These are phyloP conservation scores for Dryas integrifolia DNA, from an alignment of 331 rosid species.

Conservation along the genomic window DNA sequence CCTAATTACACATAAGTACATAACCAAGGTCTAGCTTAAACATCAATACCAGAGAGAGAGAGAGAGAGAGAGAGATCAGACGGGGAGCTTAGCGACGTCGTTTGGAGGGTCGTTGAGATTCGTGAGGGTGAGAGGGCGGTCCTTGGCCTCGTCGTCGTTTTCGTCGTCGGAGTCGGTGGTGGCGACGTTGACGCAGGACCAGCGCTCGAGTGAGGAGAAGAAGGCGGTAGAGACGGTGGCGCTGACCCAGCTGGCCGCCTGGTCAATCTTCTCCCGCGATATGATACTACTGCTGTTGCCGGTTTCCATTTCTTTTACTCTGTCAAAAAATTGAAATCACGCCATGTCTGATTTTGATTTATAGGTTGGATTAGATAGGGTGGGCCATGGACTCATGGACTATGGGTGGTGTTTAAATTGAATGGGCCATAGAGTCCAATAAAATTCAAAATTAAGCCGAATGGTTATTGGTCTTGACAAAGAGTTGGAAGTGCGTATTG, in stretches of 20 bases:
- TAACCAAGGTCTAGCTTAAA: neutral
- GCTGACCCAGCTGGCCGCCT: constrained; percentile 63
- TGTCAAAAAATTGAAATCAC: neutral
- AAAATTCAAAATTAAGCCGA: too few relatives aligned
- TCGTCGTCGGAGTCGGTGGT: constrained; percentile 57
- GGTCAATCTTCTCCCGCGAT: constrained; percentile 63
- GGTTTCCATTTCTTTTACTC: constrained; percentile 44
- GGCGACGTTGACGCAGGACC: constrained; percentile 81
- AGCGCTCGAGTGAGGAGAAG: constrained; percentile 84
- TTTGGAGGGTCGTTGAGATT: constrained; percentile 22
- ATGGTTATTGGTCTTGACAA: too few relatives aligned
- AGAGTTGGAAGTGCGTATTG: too few relatives aligned
- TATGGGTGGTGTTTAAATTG: too few relatives aligned
- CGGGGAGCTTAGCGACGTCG: constrained; percentile 46
- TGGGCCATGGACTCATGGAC: too few relatives aligned
- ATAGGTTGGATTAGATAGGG: neutral
- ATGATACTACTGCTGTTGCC: constrained; percentile 33
- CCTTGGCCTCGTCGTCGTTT: constrained; percentile 19
- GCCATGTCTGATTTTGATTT: neutral
- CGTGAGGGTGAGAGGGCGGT: constrained; percentile 25
- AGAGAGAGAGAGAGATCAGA: constrained; percentile 21
- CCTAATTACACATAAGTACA: neutral
- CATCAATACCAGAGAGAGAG: neutral
- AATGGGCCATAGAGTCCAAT: too few relatives aligned
- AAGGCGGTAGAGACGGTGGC: constrained; percentile 79